phyloP scores from a whole-genome alignment of 108 stramenopile genomes.

The Pseudonitzschia multiseries region DNA sequence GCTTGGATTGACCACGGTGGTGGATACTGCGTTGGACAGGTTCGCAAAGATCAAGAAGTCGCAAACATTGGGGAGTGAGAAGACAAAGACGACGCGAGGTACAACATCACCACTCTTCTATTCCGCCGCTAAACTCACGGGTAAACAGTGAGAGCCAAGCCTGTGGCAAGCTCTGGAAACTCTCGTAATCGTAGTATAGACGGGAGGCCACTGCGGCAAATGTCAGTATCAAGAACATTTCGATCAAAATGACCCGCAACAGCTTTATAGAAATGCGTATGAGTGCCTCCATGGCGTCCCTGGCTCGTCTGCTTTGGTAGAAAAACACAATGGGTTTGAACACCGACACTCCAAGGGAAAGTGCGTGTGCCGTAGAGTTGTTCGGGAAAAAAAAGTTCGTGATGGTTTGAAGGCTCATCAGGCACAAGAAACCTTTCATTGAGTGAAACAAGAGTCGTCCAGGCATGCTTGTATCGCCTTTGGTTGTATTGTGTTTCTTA shows the following conservation, averaged over 20 bases:
- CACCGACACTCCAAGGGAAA: slow-evolving; percentile 25
- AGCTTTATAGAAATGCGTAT: slow-evolving; percentile 36
- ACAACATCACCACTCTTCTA: too few species aligned
- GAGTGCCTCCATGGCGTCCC: slow-evolving; percentile 53
- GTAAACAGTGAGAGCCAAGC: slow-evolving; percentile 45
- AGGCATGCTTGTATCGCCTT: background rate
- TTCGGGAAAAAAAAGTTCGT: slow-evolving; percentile 4
- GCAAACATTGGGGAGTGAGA: too few species aligned
- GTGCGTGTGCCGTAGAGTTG: slow-evolving; percentile 11
- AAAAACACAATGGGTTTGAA: slow-evolving; percentile 56
- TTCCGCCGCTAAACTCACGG: slow-evolving; percentile 8
- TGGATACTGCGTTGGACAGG: slow-evolving; percentile 27
- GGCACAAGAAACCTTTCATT: slow-evolving; percentile 14
- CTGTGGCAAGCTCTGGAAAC: slow-evolving; percentile 23
- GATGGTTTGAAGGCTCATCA: slow-evolving; percentile 29
- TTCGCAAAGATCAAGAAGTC: too few species aligned
- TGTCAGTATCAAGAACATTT: slow-evolving; percentile 45
- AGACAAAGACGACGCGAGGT: too few species aligned
- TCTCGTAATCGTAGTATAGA: slow-evolving; percentile 35
- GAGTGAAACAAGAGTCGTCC: slow-evolving; percentile 20
- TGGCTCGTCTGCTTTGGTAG: slow-evolving; percentile 37
- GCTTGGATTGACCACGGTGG: slow-evolving; percentile 50
- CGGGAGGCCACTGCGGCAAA: slow-evolving; percentile 57
- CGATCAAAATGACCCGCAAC: slow-evolving; percentile 45
- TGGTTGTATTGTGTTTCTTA: background rate